A percentile compares a stretch with the other conserved stretches of the same genome.
These are phyloP conservation scores for Sanghuangporus baumii DNA, from an alignment of 1,284 basidiomycete species.

Conservation along the genomic window DNA sequence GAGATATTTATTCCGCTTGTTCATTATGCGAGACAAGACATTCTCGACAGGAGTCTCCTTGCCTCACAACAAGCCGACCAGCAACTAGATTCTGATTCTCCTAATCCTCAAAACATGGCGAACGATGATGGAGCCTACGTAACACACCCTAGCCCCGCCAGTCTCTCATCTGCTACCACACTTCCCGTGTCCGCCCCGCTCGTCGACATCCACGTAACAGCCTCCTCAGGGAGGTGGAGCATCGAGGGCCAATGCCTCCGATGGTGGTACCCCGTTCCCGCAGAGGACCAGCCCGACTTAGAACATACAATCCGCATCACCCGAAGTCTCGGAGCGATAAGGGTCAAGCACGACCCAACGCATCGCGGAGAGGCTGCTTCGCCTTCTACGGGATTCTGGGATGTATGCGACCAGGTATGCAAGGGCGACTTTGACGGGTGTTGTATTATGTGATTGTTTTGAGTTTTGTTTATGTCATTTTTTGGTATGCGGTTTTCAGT, in stretches of 20 bases:
- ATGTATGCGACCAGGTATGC: constrained; percentile 10
- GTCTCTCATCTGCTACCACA: constrained; percentile 23
- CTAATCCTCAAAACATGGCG: constrained; percentile 4
- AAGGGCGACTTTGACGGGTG: background rate
- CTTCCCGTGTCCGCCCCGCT: constrained; percentile 24
- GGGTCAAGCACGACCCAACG: constrained; percentile 20
- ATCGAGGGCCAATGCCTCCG: constrained; percentile 67
- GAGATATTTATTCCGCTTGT: constrained; percentile 87
- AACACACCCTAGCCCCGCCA: constrained; percentile 1
- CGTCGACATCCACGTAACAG: constrained; percentile 42
- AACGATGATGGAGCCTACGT: background rate
- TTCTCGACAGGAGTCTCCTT: constrained; percentile 24
- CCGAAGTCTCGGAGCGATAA: constrained; percentile 58
- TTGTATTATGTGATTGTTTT: background rate
- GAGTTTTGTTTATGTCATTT: background rate
- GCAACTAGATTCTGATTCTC: constrained; percentile 16
- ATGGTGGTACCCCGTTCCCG: constrained; percentile 83
- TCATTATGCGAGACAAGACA: constrained; percentile 67
- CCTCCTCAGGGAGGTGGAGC: constrained; percentile 65
- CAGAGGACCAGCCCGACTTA: constrained; percentile 35
- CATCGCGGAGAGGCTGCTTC: background rate
- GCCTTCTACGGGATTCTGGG: background rate
- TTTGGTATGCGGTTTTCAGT: background rate
- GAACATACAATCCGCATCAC: constrained; percentile 65
- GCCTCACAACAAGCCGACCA: constrained; percentile 20